Conservation (phyloP, 1,284 basidiomycete species). For the Agaricales sp. region DNA sequence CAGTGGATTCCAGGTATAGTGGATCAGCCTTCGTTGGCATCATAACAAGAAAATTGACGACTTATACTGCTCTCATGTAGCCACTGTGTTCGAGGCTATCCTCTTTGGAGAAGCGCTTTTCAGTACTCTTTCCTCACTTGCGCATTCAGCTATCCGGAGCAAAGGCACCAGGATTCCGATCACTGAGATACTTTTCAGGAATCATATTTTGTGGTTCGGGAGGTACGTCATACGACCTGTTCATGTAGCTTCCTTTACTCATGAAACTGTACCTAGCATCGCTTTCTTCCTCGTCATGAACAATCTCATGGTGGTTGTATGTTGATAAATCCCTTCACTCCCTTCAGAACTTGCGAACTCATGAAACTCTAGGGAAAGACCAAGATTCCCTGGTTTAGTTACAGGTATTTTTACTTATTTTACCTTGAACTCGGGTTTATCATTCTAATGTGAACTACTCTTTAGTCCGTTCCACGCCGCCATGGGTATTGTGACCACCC, state of each 20-base stretch:
- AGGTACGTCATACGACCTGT: too few species aligned
- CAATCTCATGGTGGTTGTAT: too few species aligned
- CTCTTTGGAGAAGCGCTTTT: conserved; percentile 28
- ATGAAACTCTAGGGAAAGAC: conserved; percentile 22
- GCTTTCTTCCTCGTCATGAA: too few species aligned
- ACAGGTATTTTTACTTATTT: conserved; percentile 19
- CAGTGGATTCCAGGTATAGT: conserved; percentile 30
- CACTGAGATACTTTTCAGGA: too few species aligned
- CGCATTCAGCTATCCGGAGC: too few species aligned
- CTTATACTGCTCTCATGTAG: too few species aligned
- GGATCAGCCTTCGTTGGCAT: too few species aligned
- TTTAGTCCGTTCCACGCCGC: conserved; percentile 37
- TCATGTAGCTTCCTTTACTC: too few species aligned
- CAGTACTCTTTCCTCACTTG: conserved; percentile 21
- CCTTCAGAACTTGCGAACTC: conserved; percentile 12
- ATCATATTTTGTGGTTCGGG: too few species aligned
- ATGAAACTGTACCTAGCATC: too few species aligned
- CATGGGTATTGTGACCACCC: conserved; percentile 32
- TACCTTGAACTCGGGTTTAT: conserved; percentile 5
- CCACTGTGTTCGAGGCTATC: conserved; percentile 27
- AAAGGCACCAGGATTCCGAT: too few species aligned
- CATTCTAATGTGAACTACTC: neutral
- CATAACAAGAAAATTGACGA: neutral
- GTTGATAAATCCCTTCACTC: too few species aligned
- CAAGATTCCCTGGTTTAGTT: conserved; percentile 37